Evolutionary conservation across 371 early-diverging fungal genomes (phyloP), one percentile per base, ranked within the genome.

Genomic region (Mortierella sp.): DNA sequence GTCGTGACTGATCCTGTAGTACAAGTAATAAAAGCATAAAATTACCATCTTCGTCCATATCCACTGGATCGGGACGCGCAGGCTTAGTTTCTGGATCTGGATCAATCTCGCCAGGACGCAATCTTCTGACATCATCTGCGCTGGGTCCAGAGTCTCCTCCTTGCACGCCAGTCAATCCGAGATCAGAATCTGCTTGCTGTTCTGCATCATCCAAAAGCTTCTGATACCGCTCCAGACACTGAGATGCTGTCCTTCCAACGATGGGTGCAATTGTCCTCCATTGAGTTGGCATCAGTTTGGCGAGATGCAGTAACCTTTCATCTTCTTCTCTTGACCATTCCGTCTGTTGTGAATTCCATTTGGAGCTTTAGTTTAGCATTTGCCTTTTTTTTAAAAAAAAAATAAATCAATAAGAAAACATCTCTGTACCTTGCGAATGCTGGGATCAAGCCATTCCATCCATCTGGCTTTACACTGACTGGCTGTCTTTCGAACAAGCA

Each of bases 281-380:
- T 83, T 99, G 99, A 1, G 97, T 97, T n/a, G 98, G 98, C 97
- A 99, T 97, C 34, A 98, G 85, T 84, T 98, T 98, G 22, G 98
- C 99, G 62, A 98, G 87, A 85, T 99, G 98, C 47, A 99, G 83
- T 26, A 98, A 86, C 83, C 97, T 97, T 78, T 99, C 98, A 82
- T 99, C 98, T 83, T 98, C 98, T 70, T 98, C 98, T 78, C 93
- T 95, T 26, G 97, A 94, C 98, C 99, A 98, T 86, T 98, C 99
- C 19, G 97, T 98, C 91, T 90, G 83, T 53, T 53, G 53, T 26
- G 26, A 12, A 7, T 53, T 7, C 6, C 8, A 3, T 6, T 6
- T 7, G 53, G 26, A 23, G 1, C 10, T 28, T 53, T 26, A 9
- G 26, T 22, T 19, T 47, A 19, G 15, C 40, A 9, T 40, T 40